phyloP scores from a whole-genome alignment of 768 basidiomycete genomes.

The Pulveroboletus ravenelii region DNA sequence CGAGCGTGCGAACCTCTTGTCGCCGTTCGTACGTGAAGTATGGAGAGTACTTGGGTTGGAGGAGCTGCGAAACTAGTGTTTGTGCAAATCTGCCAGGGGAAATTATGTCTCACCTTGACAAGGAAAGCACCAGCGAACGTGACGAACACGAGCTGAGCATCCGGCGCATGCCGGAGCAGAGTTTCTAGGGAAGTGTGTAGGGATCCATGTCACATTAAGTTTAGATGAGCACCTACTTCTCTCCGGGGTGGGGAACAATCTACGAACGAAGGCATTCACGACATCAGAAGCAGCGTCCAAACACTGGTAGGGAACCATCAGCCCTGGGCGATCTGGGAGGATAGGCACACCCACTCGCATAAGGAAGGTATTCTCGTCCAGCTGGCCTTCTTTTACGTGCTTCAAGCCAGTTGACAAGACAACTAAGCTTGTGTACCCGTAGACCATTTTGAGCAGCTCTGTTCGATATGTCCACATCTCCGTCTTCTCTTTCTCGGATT shows the following conservation, averaged over 20 bases:
- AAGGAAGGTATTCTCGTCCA: constrained; percentile 63
- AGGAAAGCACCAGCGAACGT: constrained; percentile 82
- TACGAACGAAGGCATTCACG: constrained; percentile 54
- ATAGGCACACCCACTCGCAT: constrained; percentile 45
- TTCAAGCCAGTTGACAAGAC: constrained; percentile 75
- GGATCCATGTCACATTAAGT: not conserved
- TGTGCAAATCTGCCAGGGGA: not conserved
- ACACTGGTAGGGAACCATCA: constrained; percentile 41
- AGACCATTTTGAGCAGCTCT: constrained; percentile 56
- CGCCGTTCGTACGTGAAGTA: constrained; percentile 58
- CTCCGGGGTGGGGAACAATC: constrained; percentile 46
- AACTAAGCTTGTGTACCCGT: constrained; percentile 64
- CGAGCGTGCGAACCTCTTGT: constrained; percentile 54
- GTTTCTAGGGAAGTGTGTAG: constrained; percentile 34
- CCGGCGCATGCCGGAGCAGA: constrained; percentile 69
- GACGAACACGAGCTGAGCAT: constrained; percentile 73
- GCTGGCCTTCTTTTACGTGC: constrained; percentile 53
- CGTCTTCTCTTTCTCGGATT: constrained; percentile 49
- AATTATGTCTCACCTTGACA: constrained; percentile 51
- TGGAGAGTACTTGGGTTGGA: constrained; percentile 68
- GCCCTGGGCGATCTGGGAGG: not conserved
- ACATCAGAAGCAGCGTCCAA: constrained; percentile 63
- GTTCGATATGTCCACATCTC: constrained; percentile 56
- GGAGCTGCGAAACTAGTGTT: constrained; percentile 41
- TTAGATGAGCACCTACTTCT: constrained; percentile 41